phyloP scores from a whole-genome alignment of 192 early-diverging fungal genomes.

The Fimicolochytrium jonesii region DNA sequence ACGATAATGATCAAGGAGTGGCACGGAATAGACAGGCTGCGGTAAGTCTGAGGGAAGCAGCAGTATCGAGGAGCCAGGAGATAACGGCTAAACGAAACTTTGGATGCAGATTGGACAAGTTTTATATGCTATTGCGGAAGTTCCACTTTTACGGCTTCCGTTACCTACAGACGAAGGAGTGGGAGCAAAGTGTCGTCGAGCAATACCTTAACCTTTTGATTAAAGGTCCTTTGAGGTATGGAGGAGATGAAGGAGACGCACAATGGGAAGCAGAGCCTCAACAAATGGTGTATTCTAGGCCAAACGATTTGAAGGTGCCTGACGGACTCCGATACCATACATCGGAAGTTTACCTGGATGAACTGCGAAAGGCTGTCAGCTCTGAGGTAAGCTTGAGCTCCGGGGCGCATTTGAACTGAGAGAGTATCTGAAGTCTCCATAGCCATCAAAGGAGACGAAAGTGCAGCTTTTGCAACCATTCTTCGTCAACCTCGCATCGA shows the following conservation, averaged over 20 bases:
- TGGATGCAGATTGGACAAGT: conserved; percentile 76
- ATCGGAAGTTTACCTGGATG: conserved; percentile 66
- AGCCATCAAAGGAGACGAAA: conserved; percentile 19
- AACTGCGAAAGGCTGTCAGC: conserved; percentile 61
- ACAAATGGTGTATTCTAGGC: conserved; percentile 31
- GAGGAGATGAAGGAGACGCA: not conserved
- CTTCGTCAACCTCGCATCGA: conserved; percentile 42
- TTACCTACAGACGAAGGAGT: conserved; percentile 55
- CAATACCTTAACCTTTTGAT: conserved; percentile 50
- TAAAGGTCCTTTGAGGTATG: conserved; percentile 59
- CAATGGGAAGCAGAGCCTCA: not conserved
- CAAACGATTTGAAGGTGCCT: conserved; percentile 56
- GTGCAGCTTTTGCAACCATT: conserved; percentile 50
- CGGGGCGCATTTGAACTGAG: not conserved
- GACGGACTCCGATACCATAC: conserved; percentile 68
- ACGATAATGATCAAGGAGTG: conserved; percentile 63
- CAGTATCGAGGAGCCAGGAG: no score
- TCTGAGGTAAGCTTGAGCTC: conserved; percentile 22
- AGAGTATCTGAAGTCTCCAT: conserved; percentile 38
- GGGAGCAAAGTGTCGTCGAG: conserved; percentile 49
- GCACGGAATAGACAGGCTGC: conserved; percentile 72
- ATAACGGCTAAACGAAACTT: no score
- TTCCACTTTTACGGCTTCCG: conserved; percentile 60
- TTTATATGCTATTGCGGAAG: conserved; percentile 65
- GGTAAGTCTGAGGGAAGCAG: conserved; percentile 43